Evolutionary conservation across 768 basidiomycete species (phyloP), one percentile per base, ranked within the genome.

Genomic region (Chiua virens): DNA sequence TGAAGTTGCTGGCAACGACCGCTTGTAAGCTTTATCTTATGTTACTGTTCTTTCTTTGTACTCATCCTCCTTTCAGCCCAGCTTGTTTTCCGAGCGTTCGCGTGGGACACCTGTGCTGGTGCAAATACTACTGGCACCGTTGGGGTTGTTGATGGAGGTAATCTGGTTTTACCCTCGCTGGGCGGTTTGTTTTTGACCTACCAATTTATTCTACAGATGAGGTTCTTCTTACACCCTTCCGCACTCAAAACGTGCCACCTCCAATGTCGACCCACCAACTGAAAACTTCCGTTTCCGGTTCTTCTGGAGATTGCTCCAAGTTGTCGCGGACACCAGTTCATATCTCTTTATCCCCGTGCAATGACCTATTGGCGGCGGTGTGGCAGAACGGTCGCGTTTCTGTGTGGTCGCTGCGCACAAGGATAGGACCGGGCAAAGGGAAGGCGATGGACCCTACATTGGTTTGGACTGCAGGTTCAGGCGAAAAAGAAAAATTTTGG

Each of bases 181-280:
- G 27, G 25, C 9, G 30, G 10, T 21, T 46, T 43, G 46, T 22
- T 7, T 39, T 50, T 17, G 14, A 50, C 43, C 48, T 28, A 49
- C 43, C 37, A 15, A 27, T 13, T n/a, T 20, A 18, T 44, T 41
- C 17, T 23, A 39, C 66, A 96, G 94, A 82, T 3, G 75, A 74
- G 20, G 71, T 92, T 49, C 80, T 95, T 4, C 73, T 99, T 36
- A 99, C 96, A 3, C 90, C 97, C 15, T 98, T 98, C 78, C 81
- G 94, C 36, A 80, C 83, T 1, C 91, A 96, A 71, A 98, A 97
- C 63, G 80, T 96, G 5, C 97, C 96, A n/a, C 97, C 97, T n/a
- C 97, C 97, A 0, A 95, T 97, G 92, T 89, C 86, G 1, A 86
- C 92, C 2, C 75, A 78, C 57, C 69, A 70, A 36, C 70, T 82